Base-by-base conservation (phyloP, 805 yeast species). In the Lipomyces sp. region DNA sequence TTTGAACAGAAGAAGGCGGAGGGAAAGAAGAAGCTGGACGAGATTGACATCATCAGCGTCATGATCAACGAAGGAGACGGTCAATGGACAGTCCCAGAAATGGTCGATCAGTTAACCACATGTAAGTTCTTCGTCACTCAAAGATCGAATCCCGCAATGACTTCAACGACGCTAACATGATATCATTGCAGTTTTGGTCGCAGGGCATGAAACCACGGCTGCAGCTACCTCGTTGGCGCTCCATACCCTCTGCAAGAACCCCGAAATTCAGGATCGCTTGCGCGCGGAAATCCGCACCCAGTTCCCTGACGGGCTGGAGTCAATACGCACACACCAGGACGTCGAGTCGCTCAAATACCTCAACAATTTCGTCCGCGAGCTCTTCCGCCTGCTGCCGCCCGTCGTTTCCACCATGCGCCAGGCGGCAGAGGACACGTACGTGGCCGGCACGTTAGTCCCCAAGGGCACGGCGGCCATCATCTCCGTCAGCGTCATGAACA, bases 161-260 rank as follows among this genome's bases (percentile, higher is more conserved):
- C 36, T 33, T 13, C 22, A 18, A 19, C 10, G n/a, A 10, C 21
- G 22, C 19, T n/a, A n/a, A n/a, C 34, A 14, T 36, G 36, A 46
- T 46, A n/a, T 28, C 26, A 11, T 13, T 39, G 11, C 38, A 44
- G 45, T 49, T 31, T 16, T 49, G 38, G 42, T 46, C 13, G 57
- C 57, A 2, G 59, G 59, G n/a, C 59, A 55, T 28, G 59, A 55
- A 41, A 55, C 59, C 3, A 51, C 56, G 14, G 56, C 59, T 6
- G 40, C 59, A 2, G 35, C 56, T 11, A 24, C 37, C 2, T 23
- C 49, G 11, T 19, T 44, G 8, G 45, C 59, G 4, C 36, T 51
- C 13, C 26, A 47, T 16, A 36, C 31, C 21, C 36, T 55, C 5
- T 43, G 47, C 29, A 33, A 37, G 24, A 34, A 47, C 31, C 51